These are phyloP conservation scores for Diaporthe amygdali DNA, from an alignment of 2,329 filamentous ascomycete genomes.

Conservation along the genomic window DNA sequence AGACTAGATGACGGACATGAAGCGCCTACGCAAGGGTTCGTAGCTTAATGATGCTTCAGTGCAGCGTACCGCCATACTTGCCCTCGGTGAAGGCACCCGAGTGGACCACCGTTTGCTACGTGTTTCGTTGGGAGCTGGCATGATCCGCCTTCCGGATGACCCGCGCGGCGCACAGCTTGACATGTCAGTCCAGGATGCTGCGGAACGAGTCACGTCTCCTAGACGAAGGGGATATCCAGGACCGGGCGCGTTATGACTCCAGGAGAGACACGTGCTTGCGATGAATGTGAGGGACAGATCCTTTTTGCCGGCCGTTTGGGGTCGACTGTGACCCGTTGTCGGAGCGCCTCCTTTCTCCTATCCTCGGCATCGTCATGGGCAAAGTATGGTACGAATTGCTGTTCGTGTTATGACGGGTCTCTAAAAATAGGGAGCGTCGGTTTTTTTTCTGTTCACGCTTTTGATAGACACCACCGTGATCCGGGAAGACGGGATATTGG, in stretches of 20 bases:
- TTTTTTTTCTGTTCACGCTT: not conserved
- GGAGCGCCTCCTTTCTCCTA: not conserved
- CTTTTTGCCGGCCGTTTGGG: not conserved
- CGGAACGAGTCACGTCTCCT: not conserved
- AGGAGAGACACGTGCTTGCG: not conserved
- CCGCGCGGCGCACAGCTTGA: conserved; percentile 2
- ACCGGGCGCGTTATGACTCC: not conserved
- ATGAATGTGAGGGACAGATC: not conserved
- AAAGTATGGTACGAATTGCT: not conserved
- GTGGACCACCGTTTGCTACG: conserved; percentile 2
- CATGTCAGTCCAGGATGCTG: not conserved
- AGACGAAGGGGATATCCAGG: not conserved
- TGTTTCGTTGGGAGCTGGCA: not conserved
- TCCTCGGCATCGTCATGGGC: not conserved
- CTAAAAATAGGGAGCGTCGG: conserved; percentile 3
- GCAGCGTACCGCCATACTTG: not conserved
- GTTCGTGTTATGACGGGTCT: conserved; percentile 9
- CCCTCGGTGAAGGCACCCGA: not conserved
- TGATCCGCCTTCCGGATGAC: not conserved
- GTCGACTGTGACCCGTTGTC: conserved; percentile 11
- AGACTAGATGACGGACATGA: not conserved
- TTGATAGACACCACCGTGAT: not conserved
- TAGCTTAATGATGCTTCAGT: not conserved
- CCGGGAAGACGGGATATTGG: not conserved
- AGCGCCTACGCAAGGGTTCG: not conserved